phyloP scores from a whole-genome alignment of 495 filamentous ascomycete genomes.

The Penicillium herquei region DNA sequence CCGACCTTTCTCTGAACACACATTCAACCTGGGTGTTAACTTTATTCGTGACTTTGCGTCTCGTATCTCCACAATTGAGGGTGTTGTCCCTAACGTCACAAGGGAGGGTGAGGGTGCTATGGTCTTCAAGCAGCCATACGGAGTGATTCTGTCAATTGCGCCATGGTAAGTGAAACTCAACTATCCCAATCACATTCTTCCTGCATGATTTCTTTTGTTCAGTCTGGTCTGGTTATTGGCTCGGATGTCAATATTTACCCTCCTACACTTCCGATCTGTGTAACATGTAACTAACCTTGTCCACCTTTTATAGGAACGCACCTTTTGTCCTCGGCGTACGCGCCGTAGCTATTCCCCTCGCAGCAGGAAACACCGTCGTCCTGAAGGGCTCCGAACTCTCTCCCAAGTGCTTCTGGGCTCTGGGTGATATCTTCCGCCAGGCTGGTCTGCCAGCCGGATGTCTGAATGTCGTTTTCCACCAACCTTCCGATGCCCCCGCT shows the following conservation, averaged over 20 bases:
- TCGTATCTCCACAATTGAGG: conserved; percentile 57
- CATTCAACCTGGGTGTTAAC: conserved; percentile 56
- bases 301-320: conserved; percentile 49
- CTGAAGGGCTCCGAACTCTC: conserved; percentile 77
- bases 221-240: background rate
- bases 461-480: conserved; percentile 56
- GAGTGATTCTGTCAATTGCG: conserved; percentile 77
- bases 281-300: conserved; percentile 7
- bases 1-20: conserved; percentile 56
- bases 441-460: conserved; percentile 67
- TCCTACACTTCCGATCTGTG: background rate
- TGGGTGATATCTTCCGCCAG: conserved; percentile 67
- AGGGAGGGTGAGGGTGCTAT: conserved; percentile 61
- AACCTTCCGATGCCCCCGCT: conserved; percentile 48
- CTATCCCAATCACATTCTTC: background rate
- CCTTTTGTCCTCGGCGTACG: conserved; percentile 65
- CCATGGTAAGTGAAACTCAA: conserved; percentile 62
- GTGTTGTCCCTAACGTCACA: conserved; percentile 56
- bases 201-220: background rate
- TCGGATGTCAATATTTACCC: background rate
- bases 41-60: conserved; percentile 71
- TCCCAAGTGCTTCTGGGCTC: conserved; percentile 70
- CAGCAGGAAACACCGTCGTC: conserved; percentile 74
- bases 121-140: conserved; percentile 77
- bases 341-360: conserved; percentile 71